Conservation (phyloP, 2,329 filamentous ascomycete genomes). For the Epichloe sibirici region DNA sequence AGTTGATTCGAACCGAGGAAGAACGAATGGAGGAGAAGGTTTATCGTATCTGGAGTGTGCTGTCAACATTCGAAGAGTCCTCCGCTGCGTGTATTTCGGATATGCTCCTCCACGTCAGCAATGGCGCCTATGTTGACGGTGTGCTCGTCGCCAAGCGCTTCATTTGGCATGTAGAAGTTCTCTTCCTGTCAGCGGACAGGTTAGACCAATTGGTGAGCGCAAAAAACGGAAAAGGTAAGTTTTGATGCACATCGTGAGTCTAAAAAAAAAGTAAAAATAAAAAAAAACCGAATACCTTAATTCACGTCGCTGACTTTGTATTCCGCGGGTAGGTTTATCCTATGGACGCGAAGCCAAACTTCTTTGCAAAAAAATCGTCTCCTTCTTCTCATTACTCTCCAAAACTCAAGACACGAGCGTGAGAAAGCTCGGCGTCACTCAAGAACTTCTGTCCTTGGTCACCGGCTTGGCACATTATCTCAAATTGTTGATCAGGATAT, state of each 20-base stretch:
- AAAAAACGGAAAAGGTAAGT: constrained; percentile 62
- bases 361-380: constrained; percentile 98
- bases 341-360: constrained; percentile 96
- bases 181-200: constrained; percentile 80
- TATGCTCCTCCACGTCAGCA: constrained; percentile 97
- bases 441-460: constrained; percentile 93
- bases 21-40: constrained; percentile 97
- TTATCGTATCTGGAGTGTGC: constrained; percentile 93
- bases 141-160: constrained; percentile 92
- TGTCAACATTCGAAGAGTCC: constrained; percentile 94
- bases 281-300: neutral
- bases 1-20: constrained; percentile 70
- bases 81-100: constrained; percentile 97
- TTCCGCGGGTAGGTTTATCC: constrained; percentile 50
- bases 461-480: constrained; percentile 95
- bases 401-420: constrained; percentile 89
- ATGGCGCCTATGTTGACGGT: constrained; percentile 89
- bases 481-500: constrained; percentile 93
- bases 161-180: constrained; percentile 87
- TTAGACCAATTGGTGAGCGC: constrained; percentile 62
- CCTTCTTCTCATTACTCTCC: constrained; percentile 89
- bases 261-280: neutral
- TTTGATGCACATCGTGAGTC: neutral
- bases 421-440: constrained; percentile 85
- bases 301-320: neutral